phyloP scores from a whole-genome alignment of 2,329 filamentous ascomycete genomes.

The Leptographium wingfieldii region DNA sequence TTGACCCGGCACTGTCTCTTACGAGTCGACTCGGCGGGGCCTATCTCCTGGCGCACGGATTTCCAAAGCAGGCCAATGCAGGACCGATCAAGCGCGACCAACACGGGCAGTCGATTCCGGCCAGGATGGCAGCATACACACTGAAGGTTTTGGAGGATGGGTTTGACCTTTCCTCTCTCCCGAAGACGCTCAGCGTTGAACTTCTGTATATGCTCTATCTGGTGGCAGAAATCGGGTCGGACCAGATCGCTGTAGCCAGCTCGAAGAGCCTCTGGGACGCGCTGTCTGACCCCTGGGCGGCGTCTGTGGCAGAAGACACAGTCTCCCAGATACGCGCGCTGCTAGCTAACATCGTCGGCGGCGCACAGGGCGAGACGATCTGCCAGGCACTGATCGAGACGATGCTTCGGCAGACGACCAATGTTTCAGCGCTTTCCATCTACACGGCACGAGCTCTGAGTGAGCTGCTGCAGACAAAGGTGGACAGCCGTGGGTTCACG shows the following conservation, averaged over 20 bases:
- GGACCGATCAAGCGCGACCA: slow-evolving; percentile 42
- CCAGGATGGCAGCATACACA: slow-evolving; percentile 64
- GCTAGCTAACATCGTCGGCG: slow-evolving; percentile 22
- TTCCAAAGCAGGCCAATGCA: background rate
- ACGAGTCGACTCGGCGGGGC: slow-evolving; percentile 61
- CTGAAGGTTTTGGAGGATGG: slow-evolving; percentile 39
- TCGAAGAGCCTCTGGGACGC: slow-evolving; percentile 34
- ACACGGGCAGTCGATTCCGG: slow-evolving; percentile 57
- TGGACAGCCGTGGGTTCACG: slow-evolving; percentile 33
- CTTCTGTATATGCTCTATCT: slow-evolving; percentile 38
- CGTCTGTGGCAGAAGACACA: slow-evolving; percentile 29
- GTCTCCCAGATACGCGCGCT: slow-evolving; percentile 26
- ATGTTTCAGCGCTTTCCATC: slow-evolving; percentile 29
- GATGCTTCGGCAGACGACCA: slow-evolving; percentile 29
- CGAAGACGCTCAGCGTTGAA: slow-evolving; percentile 32
- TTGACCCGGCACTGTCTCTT: slow-evolving; percentile 56
- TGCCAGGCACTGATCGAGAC: slow-evolving; percentile 29
- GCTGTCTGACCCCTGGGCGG: slow-evolving; percentile 21
- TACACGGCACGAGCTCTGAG: slow-evolving; percentile 42
- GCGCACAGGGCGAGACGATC: slow-evolving; percentile 6
- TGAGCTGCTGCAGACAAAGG: slow-evolving; percentile 33
- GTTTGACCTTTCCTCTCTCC: slow-evolving; percentile 25
- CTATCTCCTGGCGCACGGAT: slow-evolving; percentile 43
- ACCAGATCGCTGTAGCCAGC: slow-evolving; percentile 37
- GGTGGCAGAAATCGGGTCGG: slow-evolving; percentile 36